Conservation (phyloP, 2,329 filamentous ascomycete genomes). For the Aspergillus pseudoviridinutans region DNA sequence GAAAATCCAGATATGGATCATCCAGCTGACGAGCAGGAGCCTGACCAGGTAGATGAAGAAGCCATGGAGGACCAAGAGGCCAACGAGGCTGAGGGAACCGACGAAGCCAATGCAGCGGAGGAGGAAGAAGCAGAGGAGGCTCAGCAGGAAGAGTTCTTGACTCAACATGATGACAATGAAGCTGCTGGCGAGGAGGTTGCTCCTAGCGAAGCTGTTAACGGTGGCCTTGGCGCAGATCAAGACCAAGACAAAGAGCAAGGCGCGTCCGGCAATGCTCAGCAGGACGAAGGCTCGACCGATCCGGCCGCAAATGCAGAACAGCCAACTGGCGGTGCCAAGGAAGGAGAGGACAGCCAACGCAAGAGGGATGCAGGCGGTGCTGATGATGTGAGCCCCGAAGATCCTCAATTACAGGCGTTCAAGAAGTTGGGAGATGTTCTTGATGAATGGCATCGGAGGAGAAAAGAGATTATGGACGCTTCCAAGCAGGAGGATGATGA, state of each 20-base stretch:
- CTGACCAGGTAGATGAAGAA: constrained; percentile 32
- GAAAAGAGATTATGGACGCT: constrained; percentile 71
- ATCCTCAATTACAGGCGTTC: constrained; percentile 65
- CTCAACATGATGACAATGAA: constrained; percentile 47
- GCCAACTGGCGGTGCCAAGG: constrained; percentile 39
- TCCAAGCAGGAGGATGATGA: constrained; percentile 47
- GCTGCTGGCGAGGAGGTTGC: constrained; percentile 53
- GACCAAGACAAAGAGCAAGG: constrained; percentile 41
- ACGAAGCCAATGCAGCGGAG: constrained; percentile 41
- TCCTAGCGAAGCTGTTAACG: constrained; percentile 39
- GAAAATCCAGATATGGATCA: constrained; percentile 30
- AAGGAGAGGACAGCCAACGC: constrained; percentile 36
- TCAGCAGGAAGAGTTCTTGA: constrained; percentile 46
- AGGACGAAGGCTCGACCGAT: constrained; percentile 43
- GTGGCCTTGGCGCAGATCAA: constrained; percentile 36
- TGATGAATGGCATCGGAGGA: constrained; percentile 87
- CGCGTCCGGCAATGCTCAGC: constrained; percentile 45
- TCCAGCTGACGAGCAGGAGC: constrained; percentile 27
- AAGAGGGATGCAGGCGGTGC: constrained; percentile 35
- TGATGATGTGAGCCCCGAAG: constrained; percentile 32
- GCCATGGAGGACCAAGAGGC: constrained; percentile 42
- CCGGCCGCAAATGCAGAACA: constrained; percentile 46
- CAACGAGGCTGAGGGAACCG: constrained; percentile 45
- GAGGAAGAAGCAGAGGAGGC: constrained; percentile 49
- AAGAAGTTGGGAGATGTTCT: constrained; percentile 91